Evolutionary conservation across 306 rosid genomes (phyloP).

Genomic region (Cajanus cajan): DNA sequence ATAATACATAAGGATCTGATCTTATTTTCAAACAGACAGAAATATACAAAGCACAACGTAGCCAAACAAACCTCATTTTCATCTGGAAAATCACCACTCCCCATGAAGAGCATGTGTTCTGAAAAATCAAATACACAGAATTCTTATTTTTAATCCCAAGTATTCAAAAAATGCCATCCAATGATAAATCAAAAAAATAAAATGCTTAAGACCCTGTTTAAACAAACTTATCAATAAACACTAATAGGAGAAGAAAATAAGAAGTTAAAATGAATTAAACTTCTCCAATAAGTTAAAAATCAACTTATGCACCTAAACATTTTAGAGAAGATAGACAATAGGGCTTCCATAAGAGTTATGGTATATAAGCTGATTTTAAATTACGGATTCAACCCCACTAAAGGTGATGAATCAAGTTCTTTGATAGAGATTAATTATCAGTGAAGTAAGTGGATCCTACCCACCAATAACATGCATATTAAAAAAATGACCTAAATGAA

Average conservation of each 20-base stretch:
- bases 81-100: slow-evolving; percentile 88
- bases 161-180: not conserved
- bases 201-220: not conserved
- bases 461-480: too few relatives aligned
- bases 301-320: not conserved
- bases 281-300: not conserved
- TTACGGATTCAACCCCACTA: too few relatives aligned
- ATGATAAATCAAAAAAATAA: not conserved
- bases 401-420: too few relatives aligned
- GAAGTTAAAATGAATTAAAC: not conserved
- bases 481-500: not conserved
- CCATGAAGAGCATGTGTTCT: slow-evolving; percentile 99
- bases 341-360: not conserved
- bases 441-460: too few relatives aligned
- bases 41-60: not conserved
- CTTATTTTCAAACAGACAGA: not conserved
- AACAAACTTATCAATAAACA: not conserved
- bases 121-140: slow-evolving; percentile 41
- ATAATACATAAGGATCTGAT: not conserved
- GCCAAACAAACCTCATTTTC: slow-evolving; percentile 86
- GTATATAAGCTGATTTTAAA: not conserved
- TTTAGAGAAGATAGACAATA: not conserved
- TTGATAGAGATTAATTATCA: too few relatives aligned
- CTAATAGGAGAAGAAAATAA: not conserved
- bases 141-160: not conserved